Evolutionary conservation across 495 filamentous ascomycete genomes (phyloP).

Genomic region (Penicillium maclennaniae): DNA sequence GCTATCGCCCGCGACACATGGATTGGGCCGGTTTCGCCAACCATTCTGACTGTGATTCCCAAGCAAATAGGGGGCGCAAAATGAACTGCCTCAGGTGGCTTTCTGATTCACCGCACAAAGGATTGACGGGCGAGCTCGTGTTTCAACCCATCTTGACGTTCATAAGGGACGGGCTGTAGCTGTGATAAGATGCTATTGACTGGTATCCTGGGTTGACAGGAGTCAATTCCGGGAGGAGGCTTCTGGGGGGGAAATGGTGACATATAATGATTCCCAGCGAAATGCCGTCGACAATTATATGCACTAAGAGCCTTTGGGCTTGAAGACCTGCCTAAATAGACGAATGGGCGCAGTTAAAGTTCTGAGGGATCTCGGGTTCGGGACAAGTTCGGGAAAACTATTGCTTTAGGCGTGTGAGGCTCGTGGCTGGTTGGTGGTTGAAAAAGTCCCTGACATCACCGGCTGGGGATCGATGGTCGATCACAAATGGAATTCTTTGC

Average conservation of each 20-base stretch:
- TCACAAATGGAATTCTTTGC: too few species aligned
- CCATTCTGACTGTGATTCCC: slow-evolving; percentile 9
- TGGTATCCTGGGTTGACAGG: neutral
- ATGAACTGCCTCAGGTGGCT: neutral
- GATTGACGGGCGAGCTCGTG: neutral
- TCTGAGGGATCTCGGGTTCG: neutral
- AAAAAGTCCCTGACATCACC: neutral
- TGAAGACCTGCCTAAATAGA: neutral
- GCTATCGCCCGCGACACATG: slow-evolving; percentile 10
- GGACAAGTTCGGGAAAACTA: neutral
- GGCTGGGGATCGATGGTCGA: neutral
- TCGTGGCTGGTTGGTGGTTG: neutral
- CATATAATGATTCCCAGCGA: neutral
- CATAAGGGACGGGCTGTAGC: neutral
- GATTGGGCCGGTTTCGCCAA: slow-evolving; percentile 14
- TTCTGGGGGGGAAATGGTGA: too few species aligned
- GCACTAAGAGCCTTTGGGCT: neutral
- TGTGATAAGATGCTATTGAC: neutral
- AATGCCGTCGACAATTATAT: too few species aligned
- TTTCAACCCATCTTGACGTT: neutral
- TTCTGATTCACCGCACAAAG: neutral
- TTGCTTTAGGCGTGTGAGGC: neutral
- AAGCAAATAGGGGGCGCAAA: neutral
- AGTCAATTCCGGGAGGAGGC: too few species aligned
- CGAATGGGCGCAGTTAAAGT: neutral